Evolutionary conservation across 495 filamentous ascomycete species (phyloP).

Genomic region (Ramalina intermedia): DNA sequence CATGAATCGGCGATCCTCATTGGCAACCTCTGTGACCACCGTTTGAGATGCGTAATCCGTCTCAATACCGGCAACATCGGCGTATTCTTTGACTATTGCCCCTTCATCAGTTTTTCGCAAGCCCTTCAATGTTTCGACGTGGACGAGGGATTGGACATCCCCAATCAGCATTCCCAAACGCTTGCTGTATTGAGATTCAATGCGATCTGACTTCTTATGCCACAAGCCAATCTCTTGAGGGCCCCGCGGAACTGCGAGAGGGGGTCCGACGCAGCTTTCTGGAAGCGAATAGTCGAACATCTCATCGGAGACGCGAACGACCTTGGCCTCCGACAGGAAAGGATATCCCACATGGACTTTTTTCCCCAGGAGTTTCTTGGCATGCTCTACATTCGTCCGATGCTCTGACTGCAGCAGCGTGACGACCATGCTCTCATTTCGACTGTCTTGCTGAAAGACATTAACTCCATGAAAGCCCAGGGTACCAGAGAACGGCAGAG

Average conservation of each 20-base stretch:
- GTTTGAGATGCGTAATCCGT: slow-evolving; percentile 83
- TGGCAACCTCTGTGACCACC: slow-evolving; percentile 78
- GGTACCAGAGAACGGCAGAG: slow-evolving; percentile 60
- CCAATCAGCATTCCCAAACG: slow-evolving; percentile 80
- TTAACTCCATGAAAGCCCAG: slow-evolving; percentile 84
- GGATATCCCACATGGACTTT: slow-evolving; percentile 89
- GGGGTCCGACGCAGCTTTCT: slow-evolving; percentile 40
- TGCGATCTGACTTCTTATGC: slow-evolving; percentile 67
- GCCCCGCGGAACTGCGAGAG: slow-evolving; percentile 52
- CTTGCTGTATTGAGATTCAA: slow-evolving; percentile 79
- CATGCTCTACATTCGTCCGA: slow-evolving; percentile 52
- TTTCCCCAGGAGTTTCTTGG: slow-evolving; percentile 67
- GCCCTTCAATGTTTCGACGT: slow-evolving; percentile 85
- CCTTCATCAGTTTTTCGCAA: slow-evolving; percentile 83
- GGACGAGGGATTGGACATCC: slow-evolving; percentile 71
- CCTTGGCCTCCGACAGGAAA: slow-evolving; percentile 86
- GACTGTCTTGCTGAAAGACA: slow-evolving; percentile 94
- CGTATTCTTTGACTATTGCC: slow-evolving; percentile 86
- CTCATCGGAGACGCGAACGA: slow-evolving; percentile 80
- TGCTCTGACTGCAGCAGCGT: slow-evolving; percentile 62
- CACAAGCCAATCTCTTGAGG: slow-evolving; percentile 69
- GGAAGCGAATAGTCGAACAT: slow-evolving; percentile 77
- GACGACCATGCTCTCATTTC: slow-evolving; percentile 92
- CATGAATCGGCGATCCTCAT: slow-evolving; percentile 84
- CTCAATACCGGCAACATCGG: slow-evolving; percentile 73